These are phyloP conservation scores for Penicillium sp. DNA, from an alignment of 2,329 filamentous ascomycete genomes.

Conservation along the genomic window DNA sequence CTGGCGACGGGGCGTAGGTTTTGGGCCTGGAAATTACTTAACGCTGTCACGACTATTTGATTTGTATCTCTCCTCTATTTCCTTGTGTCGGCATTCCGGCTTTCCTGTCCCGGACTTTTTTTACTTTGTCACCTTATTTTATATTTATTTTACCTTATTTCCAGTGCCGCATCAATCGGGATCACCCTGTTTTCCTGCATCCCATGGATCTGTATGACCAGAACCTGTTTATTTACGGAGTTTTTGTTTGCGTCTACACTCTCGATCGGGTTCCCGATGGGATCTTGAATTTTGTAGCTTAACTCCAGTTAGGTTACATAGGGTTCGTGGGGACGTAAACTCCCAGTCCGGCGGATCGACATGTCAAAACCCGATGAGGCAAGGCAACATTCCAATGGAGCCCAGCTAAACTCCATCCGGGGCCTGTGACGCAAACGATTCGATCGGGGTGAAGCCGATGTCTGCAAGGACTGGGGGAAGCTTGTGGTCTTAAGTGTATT, in stretches of 20 bases:
- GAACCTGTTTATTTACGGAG: constrained; percentile 20
- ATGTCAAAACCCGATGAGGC: constrained; percentile 22
- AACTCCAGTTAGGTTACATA: constrained; percentile 14
- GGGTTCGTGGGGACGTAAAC: neutral
- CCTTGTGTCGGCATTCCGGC: neutral
- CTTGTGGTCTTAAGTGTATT: neutral
- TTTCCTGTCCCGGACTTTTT: neutral
- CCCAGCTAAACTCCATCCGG: constrained; percentile 25
- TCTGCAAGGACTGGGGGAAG: neutral
- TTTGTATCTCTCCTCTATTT: constrained; percentile 9
- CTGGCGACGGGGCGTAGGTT: constrained; percentile 22
- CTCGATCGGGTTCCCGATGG: neutral
- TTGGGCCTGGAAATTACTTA: constrained; percentile 2
- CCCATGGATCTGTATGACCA: constrained; percentile 18
- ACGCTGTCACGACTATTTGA: constrained; percentile 21
- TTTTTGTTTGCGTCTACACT: constrained; percentile 22
- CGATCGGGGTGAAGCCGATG: neutral
- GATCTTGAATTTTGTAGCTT: neutral
- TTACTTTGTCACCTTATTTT: neutral
- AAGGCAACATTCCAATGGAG: constrained; percentile 22
- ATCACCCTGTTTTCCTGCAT: neutral
- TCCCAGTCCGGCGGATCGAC: constrained; percentile 13
- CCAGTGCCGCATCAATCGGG: neutral
- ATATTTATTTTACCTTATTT: neutral
- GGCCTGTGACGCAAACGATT: constrained; percentile 26